Conservation (phyloP, 495 filamentous ascomycete genomes). For the Hypoxylon cercidicola region DNA sequence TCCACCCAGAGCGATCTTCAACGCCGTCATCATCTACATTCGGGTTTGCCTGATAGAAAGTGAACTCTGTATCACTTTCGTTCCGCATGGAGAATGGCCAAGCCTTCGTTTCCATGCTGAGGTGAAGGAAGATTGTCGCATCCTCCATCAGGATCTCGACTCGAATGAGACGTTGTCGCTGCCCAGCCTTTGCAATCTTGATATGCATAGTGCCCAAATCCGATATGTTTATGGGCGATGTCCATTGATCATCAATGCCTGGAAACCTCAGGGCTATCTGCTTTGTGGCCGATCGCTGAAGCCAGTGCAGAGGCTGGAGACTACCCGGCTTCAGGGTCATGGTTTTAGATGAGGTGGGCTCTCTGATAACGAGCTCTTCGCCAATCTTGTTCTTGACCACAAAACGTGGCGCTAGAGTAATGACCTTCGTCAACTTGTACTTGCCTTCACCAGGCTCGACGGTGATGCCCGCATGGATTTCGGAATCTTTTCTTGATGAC, state of each 20-base stretch:
- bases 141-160: constrained; percentile 91
- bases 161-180: constrained; percentile 87
- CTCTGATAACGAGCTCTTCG: constrained; percentile 88
- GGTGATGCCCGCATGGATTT: constrained; percentile 89
- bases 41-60: constrained; percentile 86
- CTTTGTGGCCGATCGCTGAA: constrained; percentile 80
- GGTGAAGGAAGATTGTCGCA: constrained; percentile 90
- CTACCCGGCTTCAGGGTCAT: constrained; percentile 79
- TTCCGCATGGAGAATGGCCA: constrained; percentile 99
- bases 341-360: constrained; percentile 84
- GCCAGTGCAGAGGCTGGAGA: constrained; percentile 84
- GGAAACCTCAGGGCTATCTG: constrained; percentile 94
- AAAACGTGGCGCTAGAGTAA: constrained; percentile 93
- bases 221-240: constrained; percentile 95
- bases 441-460: constrained; percentile 93
- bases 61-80: constrained; percentile 94
- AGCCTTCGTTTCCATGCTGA: constrained; percentile 88
- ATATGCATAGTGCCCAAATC: constrained; percentile 91
- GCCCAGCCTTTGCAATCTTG: constrained; percentile 89
- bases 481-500: constrained; percentile 72
- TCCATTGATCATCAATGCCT: constrained; percentile 97
- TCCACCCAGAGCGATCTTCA: constrained; percentile 85
- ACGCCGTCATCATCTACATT: constrained; percentile 81
- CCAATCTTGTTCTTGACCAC: constrained; percentile 91
- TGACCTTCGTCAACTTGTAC: constrained; percentile 94